phyloP scores from a whole-genome alignment of 345 rosid genomes.

The Boechera stricta region DNA sequence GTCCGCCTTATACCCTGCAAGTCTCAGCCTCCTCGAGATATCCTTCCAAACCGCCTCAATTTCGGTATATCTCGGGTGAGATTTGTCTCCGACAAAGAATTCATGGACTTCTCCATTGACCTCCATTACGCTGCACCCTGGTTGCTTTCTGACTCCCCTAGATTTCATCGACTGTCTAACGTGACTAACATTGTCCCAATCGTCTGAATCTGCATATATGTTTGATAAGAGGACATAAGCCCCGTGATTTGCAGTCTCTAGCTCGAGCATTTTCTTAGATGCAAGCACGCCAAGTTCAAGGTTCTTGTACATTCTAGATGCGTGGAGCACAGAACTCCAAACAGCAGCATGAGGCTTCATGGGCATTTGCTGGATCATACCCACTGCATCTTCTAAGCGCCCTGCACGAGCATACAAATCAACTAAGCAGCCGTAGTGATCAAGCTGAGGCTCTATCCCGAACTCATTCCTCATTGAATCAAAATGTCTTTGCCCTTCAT shows the following conservation, averaged over 20 bases:
- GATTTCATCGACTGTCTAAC: conserved; percentile 60
- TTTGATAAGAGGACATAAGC: conserved; percentile 70
- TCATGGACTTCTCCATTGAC: conserved; percentile 64
- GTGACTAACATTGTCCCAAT: conserved; percentile 58
- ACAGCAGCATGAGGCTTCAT: conserved; percentile 65
- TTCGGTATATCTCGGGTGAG: conserved; percentile 59
- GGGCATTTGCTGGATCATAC: conserved; percentile 58
- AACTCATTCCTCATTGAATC: conserved; percentile 56
- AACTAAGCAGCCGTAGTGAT: conserved; percentile 81
- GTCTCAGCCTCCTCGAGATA: conserved; percentile 57
- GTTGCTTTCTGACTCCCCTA: conserved; percentile 61
- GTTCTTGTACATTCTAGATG: conserved; percentile 63
- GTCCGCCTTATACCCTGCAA: conserved; percentile 62
- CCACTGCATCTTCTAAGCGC: conserved; percentile 52
- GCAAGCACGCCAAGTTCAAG: conserved; percentile 60
- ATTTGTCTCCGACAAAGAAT: conserved; percentile 60
- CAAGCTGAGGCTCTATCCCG: conserved; percentile 58
- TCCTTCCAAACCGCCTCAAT: conserved; percentile 55
- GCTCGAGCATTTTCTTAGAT: conserved; percentile 57
- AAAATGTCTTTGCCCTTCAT: conserved; percentile 58
- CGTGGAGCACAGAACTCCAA: conserved; percentile 76
- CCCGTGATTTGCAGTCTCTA: conserved; percentile 56
- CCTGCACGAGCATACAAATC: conserved; percentile 69
- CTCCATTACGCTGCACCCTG: conserved; percentile 69
- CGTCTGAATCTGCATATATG: conserved; percentile 61